A percentile compares a stretch with the other conserved stretches of the same genome.
phyloP scores from a whole-genome alignment of 768 basidiomycete species.

The Paxillus rubicundulus region DNA sequence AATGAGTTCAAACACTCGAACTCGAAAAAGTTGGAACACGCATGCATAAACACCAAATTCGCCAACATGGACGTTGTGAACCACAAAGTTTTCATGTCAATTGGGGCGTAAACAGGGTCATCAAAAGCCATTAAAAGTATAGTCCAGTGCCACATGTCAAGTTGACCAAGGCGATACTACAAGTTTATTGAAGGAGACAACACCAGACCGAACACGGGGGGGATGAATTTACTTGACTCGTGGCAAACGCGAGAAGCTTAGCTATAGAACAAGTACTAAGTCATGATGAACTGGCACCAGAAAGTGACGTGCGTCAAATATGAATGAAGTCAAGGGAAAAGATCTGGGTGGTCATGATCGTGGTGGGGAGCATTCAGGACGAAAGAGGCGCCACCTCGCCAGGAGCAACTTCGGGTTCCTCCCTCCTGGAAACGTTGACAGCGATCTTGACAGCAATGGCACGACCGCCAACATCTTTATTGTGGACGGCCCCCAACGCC shows the following conservation, averaged over 20 bases:
- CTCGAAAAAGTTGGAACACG: background rate
- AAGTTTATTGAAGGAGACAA: constrained; percentile 35
- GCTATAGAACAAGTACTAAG: constrained; percentile 34
- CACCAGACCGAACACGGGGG: constrained; percentile 43
- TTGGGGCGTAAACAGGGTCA: constrained; percentile 22
- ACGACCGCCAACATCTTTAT: constrained; percentile 85
- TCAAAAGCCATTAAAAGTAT: constrained; percentile 29
- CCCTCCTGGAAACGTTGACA: constrained; percentile 74
- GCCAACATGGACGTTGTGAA: background rate
- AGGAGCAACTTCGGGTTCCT: constrained; percentile 43
- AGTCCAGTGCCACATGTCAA: constrained; percentile 16
- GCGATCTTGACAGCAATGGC: constrained; percentile 93
- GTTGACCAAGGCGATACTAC: constrained; percentile 32
- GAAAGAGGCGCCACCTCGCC: constrained; percentile 32
- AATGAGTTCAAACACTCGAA: background rate
- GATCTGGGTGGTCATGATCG: constrained; percentile 20
- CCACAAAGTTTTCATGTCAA: background rate
- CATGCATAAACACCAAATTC: constrained; percentile 19
- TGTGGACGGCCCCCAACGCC: constrained; percentile 83
- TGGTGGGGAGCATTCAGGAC: constrained; percentile 16
- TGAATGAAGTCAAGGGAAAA: constrained; percentile 23
- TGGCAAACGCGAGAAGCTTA: constrained; percentile 39
- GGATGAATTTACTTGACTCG: constrained; percentile 28
- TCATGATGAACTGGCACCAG: constrained; percentile 25
- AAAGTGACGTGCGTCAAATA: constrained; percentile 25